Evolutionary conservation across 2,329 filamentous ascomycete genomes (phyloP), one percentile per base, ranked within the genome.

Genomic region (Fonsecaea multimorphosa): DNA sequence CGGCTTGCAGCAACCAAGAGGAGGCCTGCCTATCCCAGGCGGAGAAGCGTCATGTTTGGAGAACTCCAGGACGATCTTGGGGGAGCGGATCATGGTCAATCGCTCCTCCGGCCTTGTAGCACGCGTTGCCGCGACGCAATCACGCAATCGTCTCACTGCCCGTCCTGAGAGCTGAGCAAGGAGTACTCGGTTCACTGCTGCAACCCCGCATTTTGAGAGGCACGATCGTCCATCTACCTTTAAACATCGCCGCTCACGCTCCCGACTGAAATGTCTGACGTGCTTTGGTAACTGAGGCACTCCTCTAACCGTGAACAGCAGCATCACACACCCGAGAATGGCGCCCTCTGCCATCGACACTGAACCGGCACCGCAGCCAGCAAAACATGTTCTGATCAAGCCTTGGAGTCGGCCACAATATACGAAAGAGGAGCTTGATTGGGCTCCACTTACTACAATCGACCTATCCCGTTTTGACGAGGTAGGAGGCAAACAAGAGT

Each of bases 401-500:
- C 61, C 73, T 22, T 76, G 74, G 74, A 69, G 3, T 27, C 72
- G 73, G 8, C 74, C 74, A 55, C 56, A 65, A 1, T 69, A 70
- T 1, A 76, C 74, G 4, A 64, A 52, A 14, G 67, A 69, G 58
- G 57, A 66, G 49, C 65, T 76, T 1, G 73, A 74, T 11, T 87
- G 84, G 83, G 83, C 84, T 0, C 82, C 86, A 59, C 78, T 87
- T 2, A 80, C 83, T 4, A 85, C 83, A 1, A 79, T 87, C 7
- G 85, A 87, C 71, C 79, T 87, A 2, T 82, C 82, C 36, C 79
- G 80, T 32, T 87, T 85, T 71, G 80, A 84, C 31, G 73, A 80
- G 49, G 83, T 84, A 0, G 84, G 81, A 0, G 85, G 85, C 3
- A 87, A 86, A 69, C 77, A 85, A 65, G 76, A 78, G 40, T 75